phyloP scores from a whole-genome alignment of 192 early-diverging fungal species.

The Linnemannia elongata region DNA sequence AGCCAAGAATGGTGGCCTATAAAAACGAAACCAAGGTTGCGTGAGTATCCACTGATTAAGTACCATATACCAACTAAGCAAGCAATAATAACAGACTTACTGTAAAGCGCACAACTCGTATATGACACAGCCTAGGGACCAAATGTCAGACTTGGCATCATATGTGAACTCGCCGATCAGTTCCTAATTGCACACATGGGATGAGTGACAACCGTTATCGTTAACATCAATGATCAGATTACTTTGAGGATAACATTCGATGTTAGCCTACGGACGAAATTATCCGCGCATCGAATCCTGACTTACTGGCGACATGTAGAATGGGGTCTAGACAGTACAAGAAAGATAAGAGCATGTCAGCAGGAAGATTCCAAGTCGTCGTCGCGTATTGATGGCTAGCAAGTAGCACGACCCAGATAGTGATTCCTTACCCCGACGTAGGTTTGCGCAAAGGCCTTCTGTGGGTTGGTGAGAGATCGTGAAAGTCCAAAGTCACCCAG shows the following conservation, averaged over 20 bases:
- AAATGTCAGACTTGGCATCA: constrained; percentile 81
- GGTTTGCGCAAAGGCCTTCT: constrained; percentile 77
- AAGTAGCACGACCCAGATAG: neutral
- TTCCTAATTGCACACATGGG: constrained; percentile 55
- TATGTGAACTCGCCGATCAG: constrained; percentile 75
- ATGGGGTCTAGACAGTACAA: constrained; percentile 66
- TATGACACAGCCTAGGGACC: constrained; percentile 81
- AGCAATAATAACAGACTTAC: constrained; percentile 52
- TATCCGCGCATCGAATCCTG: neutral
- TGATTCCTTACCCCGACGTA: constrained; percentile 72
- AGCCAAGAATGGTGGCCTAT: constrained; percentile 79
- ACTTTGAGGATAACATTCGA: no score
- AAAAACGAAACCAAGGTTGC: neutral
- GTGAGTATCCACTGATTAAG: no score
- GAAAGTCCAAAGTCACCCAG: constrained; percentile 85
- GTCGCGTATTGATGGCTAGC: no score
- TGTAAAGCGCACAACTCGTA: constrained; percentile 82
- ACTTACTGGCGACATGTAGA: constrained; percentile 83
- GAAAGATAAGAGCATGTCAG: constrained; percentile 9
- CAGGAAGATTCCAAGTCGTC: neutral
- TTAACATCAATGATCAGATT: no score
- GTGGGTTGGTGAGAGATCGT: constrained; percentile 68
- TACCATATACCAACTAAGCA: no score
- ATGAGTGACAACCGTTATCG: neutral
- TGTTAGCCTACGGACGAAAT: neutral